Evolutionary conservation across 768 basidiomycete species (phyloP).

Genomic region (Lepiota subincarnata): DNA sequence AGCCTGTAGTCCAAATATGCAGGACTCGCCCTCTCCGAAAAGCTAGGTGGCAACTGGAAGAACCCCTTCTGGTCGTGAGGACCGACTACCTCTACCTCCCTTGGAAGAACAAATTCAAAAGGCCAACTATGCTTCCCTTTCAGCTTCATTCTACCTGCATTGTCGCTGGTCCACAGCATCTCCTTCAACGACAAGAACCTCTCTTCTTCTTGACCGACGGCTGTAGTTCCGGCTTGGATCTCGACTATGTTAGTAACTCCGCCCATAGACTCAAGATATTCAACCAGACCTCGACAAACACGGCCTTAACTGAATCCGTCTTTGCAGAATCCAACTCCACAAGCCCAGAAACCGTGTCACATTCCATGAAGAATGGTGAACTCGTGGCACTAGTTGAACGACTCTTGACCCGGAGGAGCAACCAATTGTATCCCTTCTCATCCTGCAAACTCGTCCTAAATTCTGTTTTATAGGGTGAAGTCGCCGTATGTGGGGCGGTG

Average conservation of each 20-base stretch:
- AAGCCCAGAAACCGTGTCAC: constrained; percentile 44
- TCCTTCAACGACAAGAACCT: constrained; percentile 42
- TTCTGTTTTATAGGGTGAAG: constrained; percentile 19
- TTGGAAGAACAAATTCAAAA: constrained; percentile 44
- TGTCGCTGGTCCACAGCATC: constrained; percentile 34
- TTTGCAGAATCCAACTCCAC: constrained; percentile 50
- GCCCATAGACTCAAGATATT: not conserved
- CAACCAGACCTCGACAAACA: constrained; percentile 42
- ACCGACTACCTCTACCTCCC: constrained; percentile 34
- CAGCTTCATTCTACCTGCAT: constrained; percentile 27
- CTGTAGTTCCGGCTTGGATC: constrained; percentile 45
- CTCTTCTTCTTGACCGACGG: constrained; percentile 53
- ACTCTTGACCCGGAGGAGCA: constrained; percentile 44
- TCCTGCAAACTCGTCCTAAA: constrained; percentile 41
- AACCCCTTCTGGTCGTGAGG: constrained; percentile 24
- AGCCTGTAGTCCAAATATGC: constrained; percentile 57
- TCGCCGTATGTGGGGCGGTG: not conserved
- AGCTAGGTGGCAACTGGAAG: constrained; percentile 48
- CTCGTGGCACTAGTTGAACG: constrained; percentile 34
- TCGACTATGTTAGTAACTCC: constrained; percentile 16
- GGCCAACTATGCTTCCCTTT: constrained; percentile 45
- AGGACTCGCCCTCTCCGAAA: constrained; percentile 51
- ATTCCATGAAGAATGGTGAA: constrained; percentile 43
- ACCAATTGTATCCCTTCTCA: constrained; percentile 42
- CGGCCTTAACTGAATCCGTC: constrained; percentile 42